These are phyloP conservation scores for Gastrolobium villosum DNA, from an alignment of 306 rosid genomes.

Conservation along the genomic window DNA sequence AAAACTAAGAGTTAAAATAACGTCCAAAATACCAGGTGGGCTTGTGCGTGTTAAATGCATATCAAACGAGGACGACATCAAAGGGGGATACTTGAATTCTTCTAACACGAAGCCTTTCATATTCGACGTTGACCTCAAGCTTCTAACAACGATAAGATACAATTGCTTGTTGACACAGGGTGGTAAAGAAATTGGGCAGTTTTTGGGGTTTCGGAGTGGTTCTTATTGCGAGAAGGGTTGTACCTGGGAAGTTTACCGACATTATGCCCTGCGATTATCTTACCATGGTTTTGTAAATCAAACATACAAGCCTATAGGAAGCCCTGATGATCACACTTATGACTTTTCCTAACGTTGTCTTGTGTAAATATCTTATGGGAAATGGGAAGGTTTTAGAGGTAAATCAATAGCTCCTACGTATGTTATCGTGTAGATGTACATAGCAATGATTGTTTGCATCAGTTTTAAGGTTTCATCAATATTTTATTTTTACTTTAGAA, in stretches of 20 bases:
- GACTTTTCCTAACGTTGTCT: slow-evolving; percentile 37
- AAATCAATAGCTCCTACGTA: not conserved
- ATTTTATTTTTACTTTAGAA: too few relatives aligned
- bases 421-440: not conserved
- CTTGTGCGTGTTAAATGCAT: slow-evolving; percentile 50
- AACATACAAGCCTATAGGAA: slow-evolving; percentile 50
- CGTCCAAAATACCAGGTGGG: slow-evolving; percentile 42
- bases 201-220: slow-evolving; percentile 54
- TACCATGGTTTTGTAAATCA: slow-evolving; percentile 42
- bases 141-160: slow-evolving; percentile 50
- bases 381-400: not conserved
- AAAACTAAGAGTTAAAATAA: slow-evolving; percentile 31
- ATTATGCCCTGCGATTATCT: slow-evolving; percentile 42
- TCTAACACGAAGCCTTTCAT: not conserved
- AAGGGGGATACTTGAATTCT: slow-evolving; percentile 29
- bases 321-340: slow-evolving; percentile 49
- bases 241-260: slow-evolving; percentile 39
- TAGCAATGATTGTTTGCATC: not conserved
- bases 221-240: slow-evolving; percentile 52
- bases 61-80: slow-evolving; percentile 47
- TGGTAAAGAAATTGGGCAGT: slow-evolving; percentile 50
- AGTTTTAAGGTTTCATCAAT: not conserved
- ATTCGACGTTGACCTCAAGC: slow-evolving; percentile 46
- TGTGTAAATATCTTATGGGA: not conserved
- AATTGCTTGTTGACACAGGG: slow-evolving; percentile 45